Evolutionary conservation across 805 yeast genomes (phyloP), one percentile per base, ranked within the genome.

Genomic region (Candida dajiaensis): DNA sequence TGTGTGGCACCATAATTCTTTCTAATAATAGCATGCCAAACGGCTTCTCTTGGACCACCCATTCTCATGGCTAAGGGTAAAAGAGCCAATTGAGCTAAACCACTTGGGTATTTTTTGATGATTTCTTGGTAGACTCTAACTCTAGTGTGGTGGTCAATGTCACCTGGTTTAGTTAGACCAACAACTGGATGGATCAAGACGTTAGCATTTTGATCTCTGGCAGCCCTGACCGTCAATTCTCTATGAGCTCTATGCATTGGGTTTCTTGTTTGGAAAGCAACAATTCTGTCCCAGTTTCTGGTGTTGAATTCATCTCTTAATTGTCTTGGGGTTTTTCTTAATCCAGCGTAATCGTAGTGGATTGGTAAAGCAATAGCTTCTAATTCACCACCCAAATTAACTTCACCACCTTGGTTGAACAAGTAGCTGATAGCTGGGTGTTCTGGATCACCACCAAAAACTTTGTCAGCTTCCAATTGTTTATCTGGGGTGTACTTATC

Each of bases 221-320:
- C 97, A 33, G 97, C 98, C 59, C 97, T 80, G 41, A 90, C 95
- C 15, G 98, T 90, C 61, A 90, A 74, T 68, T 90, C 98, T 66
- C 97, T 80, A 69, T 90, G 98, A 29, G 98, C 98, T 67, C 98
- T 82, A 69, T 90, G 98, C 97, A 90, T 92, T 56, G 98, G 98
- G 73, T 90, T 90, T 73, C 98, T 81, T 38, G 98, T 90, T 73
- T 90, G 98, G 83, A 90, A 90, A 29, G 98, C 98, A 41, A 90
- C 98, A 46, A 90, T 86, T 60, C 81, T 76, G 59, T 80, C 77
- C 97, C 97, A 90, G 55, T 87, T 84, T 64, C 85, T 81, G 59
- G 78, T 77, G 50, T 71, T 66, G 62, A 92, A 92, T 71, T 90
- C 96, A 21, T 81, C 69, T 69, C 98, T 82, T 60, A 90, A 77